Evolutionary conservation across 441 rosid species (phyloP), one percentile per base, ranked within the genome.

Genomic region (Syzygium malaccense): DNA sequence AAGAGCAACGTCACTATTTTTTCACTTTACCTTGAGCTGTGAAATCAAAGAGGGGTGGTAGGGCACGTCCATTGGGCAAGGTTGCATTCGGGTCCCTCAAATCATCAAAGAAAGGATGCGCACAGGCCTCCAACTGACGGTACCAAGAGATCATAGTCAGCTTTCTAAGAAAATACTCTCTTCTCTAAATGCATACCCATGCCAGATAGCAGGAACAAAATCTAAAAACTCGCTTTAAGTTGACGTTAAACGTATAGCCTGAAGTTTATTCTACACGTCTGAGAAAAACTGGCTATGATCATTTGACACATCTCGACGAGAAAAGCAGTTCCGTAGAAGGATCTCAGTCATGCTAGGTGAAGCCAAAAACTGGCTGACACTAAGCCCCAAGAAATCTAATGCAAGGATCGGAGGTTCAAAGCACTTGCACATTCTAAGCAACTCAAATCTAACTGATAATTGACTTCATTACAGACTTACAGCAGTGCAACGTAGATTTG

Each of bases 11-110:
- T 45, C n/a, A 5, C 51, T 75, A 75, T 75, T 75, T 75, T 60
- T 75, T 23, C 13, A 17, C 83, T 25, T 23, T 41, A 85, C 92
- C 90, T 89, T 88, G 89, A 88, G 80, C 90, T 49, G 78, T 51
- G 71, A 86, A 90, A 37, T 91, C 87, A 8, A 89, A 55, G 89
- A 87, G 58, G 32, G 85, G 62, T 55, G 91, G 80, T 68, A 86
- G 55, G 58, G 86, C 88, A 51, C 90, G 86, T 15, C 88, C 90
- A 26, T 89, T 89, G 51, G 90, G 90, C 48, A 89, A 89, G 85
- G 90, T 86, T 18, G 87, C 88, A 83, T 83, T 86, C 33, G 90
- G 90, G 53, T 75, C 62, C 55, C 88, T 86, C 37, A 56, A 64
- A 26, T 88, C 86, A 86, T 87, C 48, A 75, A 88, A 54, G 66